Evolutionary conservation across 192 early-diverging fungal genomes (phyloP), one percentile per base, ranked within the genome.

Genomic region (Coemansia sp.): DNA sequence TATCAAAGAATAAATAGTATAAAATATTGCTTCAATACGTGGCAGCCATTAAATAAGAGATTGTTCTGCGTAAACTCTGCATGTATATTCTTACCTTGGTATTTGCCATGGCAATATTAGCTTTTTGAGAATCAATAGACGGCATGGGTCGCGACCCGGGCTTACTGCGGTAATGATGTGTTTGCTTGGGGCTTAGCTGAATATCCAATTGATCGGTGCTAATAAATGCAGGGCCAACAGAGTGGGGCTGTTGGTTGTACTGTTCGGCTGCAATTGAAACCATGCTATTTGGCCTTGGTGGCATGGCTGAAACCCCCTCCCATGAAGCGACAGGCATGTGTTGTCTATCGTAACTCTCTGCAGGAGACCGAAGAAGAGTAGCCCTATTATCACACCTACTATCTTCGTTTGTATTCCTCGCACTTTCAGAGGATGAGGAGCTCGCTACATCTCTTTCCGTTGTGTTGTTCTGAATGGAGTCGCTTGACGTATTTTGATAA

Each of bases 181-280:
- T 26, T 50, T 54, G 18, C 45, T 68, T 74, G 37, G 10, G n/a
- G 10, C 41, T 37, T 9, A 42, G 10, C 4, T 43, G 58, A 2
- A 8, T 56, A 0, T 50, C 61, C 0, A n/a, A n/a, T 15, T n/a
- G 15, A 15, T 21, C 49, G 8, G 64, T 19, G 2, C 50, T 45
- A 50, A 80, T 11, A 5, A 37, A 43, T 32, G 77, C 77, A 10
- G 77, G 77, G 1, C 77, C 77, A 32, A 80, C 57, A 26, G 57
- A 38, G 39, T 41, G 39, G 0, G 8, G 57, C 39, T 38, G n/a
- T 16, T 59, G 57, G 39, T 9, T 39, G 18, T 59, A 4, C 13
- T 10, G 18, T 41, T 59, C 57, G 19, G 39, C 5, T n/a, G 13
- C 12, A 13, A 79, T 52, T 6, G 72, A 71, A n/a, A 70, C 40